Base-by-base conservation (phyloP, 345 rosid genomes). In the Ceriops decandra region DNA sequence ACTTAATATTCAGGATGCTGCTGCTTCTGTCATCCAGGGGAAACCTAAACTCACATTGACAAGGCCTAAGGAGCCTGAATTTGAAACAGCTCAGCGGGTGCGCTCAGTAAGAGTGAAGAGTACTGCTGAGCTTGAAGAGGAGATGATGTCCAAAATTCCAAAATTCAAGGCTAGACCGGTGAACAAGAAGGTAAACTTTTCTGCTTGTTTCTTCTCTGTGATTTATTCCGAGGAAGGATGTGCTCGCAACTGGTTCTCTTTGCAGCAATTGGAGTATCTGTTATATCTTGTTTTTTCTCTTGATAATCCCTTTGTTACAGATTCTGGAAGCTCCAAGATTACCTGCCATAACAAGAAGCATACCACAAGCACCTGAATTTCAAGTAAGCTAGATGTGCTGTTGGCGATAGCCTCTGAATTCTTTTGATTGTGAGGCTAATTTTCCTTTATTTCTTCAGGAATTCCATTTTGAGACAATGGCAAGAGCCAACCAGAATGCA, bases 81-180 rank as follows among this genome's bases (percentile, higher is more conserved):
- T 95, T 64, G 97, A 85, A 84, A 92, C 99, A 72, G 69, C 93
- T 67, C 99, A 95, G 76, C 79, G 99, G 24, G 83, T 82, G 68
- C 98, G 98, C 38, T 74, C 88, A 15, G 88, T 88, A 57, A 86
- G 59, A 78, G 74, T 88, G 67, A 95, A 90, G 85, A 92, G 99
- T 74, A 79, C 88, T n/a, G 88, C 90, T 1, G 99, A 95, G 78
- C 83, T 95, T 66, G 99, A 95, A 79, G 99, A 92, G 82, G 99
- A 95, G 85, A 86, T 95, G 93, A 81, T 95, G 92, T 88, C 97
- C 53, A 90, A 91, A 78, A 85, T 92, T 76, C 98, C 98, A 0
- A 95, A 95, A 79, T 95, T 95, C 77, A 95, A 90, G 86, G 99
- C 99, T 73, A 85, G 96, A 72, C 96, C 93, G n/a, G 46, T 95